Percentiles rank a stretch among this genome's conserved stretches.
phyloP scores from a whole-genome alignment of 192 early-diverging fungal genomes.

The Backusella parvicylindrica region DNA sequence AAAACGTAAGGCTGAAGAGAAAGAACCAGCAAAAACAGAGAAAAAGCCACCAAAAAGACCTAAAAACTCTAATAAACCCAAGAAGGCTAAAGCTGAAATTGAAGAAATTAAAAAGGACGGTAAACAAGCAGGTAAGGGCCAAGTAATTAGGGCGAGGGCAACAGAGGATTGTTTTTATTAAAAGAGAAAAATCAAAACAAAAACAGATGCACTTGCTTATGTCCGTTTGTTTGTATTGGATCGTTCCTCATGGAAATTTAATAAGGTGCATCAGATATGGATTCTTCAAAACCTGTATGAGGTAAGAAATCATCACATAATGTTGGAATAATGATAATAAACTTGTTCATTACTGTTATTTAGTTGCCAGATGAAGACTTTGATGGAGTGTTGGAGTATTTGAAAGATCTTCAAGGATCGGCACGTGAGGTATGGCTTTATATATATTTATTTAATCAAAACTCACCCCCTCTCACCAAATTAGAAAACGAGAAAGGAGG shows the following conservation, averaged over 20 bases:
- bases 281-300: conserved; percentile 30
- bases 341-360: neutral
- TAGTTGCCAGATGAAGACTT: conserved; percentile 31
- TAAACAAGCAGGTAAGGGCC: conserved; percentile 1
- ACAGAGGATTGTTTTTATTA: neutral
- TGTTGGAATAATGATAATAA: neutral
- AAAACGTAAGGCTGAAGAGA: conserved; percentile 14
- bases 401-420: conserved; percentile 33
- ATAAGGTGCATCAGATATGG: conserved; percentile 34
- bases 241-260: conserved; percentile 32
- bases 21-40: conserved; percentile 12
- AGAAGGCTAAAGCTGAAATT: neutral
- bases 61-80: neutral
- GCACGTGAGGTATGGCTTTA: conserved; percentile 29
- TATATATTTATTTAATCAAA: conserved; percentile 4
- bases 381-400: conserved; percentile 23
- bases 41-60: conserved; percentile 7
- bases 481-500: conserved; percentile 31
- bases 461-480: neutral
- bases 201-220: conserved; percentile 22
- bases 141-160: neutral
- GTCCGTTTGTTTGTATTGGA: conserved; percentile 19
- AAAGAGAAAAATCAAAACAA: neutral
- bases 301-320: neutral
- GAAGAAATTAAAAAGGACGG: conserved; percentile 7